These are phyloP conservation scores for Hypericum perforatum DNA, from an alignment of 345 rosid genomes.

Conservation along the genomic window DNA sequence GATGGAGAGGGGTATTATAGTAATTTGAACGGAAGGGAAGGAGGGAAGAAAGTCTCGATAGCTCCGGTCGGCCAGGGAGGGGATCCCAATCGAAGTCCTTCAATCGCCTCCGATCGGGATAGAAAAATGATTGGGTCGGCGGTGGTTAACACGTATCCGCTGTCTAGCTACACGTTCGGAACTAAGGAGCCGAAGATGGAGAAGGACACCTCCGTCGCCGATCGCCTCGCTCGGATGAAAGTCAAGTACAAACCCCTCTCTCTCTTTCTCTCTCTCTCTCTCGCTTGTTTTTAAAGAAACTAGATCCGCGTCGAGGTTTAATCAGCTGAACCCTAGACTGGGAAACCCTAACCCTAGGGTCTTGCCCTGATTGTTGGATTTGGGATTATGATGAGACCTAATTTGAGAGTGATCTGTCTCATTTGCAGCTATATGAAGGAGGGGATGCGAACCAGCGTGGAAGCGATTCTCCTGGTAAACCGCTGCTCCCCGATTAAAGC, in stretches of 20 bases:
- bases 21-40: too few relatives aligned
- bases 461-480: constrained; percentile 83
- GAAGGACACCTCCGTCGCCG: constrained; percentile 91
- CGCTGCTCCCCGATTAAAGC: background rate
- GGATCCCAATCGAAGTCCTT: too few relatives aligned
- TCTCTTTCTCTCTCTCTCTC: background rate
- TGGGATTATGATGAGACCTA: too few relatives aligned
- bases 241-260: constrained; percentile 46
- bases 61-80: too few relatives aligned
- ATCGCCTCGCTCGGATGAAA: constrained; percentile 99
- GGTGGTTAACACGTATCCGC: constrained; percentile 84
- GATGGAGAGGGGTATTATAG: too few relatives aligned
- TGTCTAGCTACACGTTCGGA: constrained; percentile 89
- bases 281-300: background rate
- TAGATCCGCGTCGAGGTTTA: background rate
- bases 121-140: constrained; percentile 32
- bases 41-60: too few relatives aligned
- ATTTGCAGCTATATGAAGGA: constrained; percentile 78
- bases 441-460: constrained; percentile 95
- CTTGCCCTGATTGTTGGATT: too few relatives aligned
- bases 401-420: too few relatives aligned
- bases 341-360: too few relatives aligned
- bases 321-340: constrained; percentile 31
- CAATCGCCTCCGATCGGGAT: too few relatives aligned
- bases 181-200: constrained; percentile 96